Evolutionary conservation across 2,329 filamentous ascomycete genomes (phyloP).

Genomic region (Talaromyces amestolkiae): DNA sequence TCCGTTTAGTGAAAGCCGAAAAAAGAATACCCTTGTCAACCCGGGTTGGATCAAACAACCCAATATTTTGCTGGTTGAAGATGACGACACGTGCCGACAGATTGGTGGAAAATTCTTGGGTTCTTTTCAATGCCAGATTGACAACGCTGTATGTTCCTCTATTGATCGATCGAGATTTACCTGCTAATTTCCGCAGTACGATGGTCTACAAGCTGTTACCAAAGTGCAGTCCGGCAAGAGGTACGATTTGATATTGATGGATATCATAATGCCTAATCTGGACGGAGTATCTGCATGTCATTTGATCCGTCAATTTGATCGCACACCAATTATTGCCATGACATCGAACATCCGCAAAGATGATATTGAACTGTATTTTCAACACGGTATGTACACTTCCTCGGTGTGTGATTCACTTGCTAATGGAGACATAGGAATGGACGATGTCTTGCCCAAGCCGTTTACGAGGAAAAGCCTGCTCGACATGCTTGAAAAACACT

Average conservation of each 20-base stretch:
- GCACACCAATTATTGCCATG: slow-evolving; percentile 92
- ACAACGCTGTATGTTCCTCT: slow-evolving; percentile 56
- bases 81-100: slow-evolving; percentile 64
- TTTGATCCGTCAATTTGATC: slow-evolving; percentile 83
- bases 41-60: slow-evolving; percentile 68
- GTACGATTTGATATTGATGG: slow-evolving; percentile 76
- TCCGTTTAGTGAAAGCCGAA: slow-evolving; percentile 52
- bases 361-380: slow-evolving; percentile 95
- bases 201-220: slow-evolving; percentile 87
- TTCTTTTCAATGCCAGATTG: slow-evolving; percentile 63
- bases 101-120: slow-evolving; percentile 67
- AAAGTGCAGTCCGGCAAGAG: slow-evolving; percentile 69
- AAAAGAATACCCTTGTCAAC: slow-evolving; percentile 61
- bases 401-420: slow-evolving; percentile 11
- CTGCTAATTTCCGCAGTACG: slow-evolving; percentile 57
- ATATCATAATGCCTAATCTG: slow-evolving; percentile 95
- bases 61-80: slow-evolving; percentile 86
- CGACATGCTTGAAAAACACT: slow-evolving; percentile 81
- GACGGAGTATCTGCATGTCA: slow-evolving; percentile 94
- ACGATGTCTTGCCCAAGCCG: slow-evolving; percentile 92
- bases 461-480: slow-evolving; percentile 88
- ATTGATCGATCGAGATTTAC: slow-evolving; percentile 9
- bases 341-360: slow-evolving; percentile 96
- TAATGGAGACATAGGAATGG: slow-evolving; percentile 68
- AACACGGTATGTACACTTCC: slow-evolving; percentile 68